Conservation (phyloP, 805 yeast genomes). For the Teunomyces atbi region DNA sequence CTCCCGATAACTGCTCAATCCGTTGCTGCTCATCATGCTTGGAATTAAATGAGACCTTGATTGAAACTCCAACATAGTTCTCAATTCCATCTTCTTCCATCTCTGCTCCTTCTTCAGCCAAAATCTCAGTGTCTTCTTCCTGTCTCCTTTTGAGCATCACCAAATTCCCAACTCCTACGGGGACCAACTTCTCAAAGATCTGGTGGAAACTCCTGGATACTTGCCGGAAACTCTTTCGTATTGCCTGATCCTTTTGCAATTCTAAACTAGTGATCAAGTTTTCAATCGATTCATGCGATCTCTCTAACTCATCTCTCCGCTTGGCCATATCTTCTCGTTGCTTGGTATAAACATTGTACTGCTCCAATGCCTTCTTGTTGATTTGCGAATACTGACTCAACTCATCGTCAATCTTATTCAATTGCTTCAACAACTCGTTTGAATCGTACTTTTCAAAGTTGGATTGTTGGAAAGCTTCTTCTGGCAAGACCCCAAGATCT, state of each 20-base stretch:
- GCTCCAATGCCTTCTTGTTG: constrained; percentile 88
- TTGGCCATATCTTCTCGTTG: constrained; percentile 65
- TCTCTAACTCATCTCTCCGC: constrained; percentile 67
- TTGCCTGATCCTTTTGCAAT: constrained; percentile 78
- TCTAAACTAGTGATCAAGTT: constrained; percentile 67
- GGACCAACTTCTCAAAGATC: constrained; percentile 79
- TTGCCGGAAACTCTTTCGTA: constrained; percentile 70
- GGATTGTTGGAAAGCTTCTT: constrained; percentile 60
- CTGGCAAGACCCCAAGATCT: constrained; percentile 87
- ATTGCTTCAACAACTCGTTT: constrained; percentile 49
- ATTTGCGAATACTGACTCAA: constrained; percentile 70
- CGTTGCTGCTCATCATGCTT: constrained; percentile 80
- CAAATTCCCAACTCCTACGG: constrained; percentile 74
- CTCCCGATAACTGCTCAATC: constrained; percentile 92
- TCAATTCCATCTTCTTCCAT: constrained; percentile 37
- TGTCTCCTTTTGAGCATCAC: constrained; percentile 51
- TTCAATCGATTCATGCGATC: constrained; percentile 70
- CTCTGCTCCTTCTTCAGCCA: constrained; percentile 14
- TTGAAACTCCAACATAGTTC: constrained; percentile 76
- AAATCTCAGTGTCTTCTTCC: constrained; percentile 9
- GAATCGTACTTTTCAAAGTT: constrained; percentile 46
- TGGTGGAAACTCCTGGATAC: constrained; percentile 72
- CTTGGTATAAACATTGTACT: constrained; percentile 65
- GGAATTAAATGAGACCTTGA: constrained; percentile 86
- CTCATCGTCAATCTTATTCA: constrained; percentile 55